Base-by-base conservation (phyloP, 306 rosid genomes). In the Biancaea sappan region DNA sequence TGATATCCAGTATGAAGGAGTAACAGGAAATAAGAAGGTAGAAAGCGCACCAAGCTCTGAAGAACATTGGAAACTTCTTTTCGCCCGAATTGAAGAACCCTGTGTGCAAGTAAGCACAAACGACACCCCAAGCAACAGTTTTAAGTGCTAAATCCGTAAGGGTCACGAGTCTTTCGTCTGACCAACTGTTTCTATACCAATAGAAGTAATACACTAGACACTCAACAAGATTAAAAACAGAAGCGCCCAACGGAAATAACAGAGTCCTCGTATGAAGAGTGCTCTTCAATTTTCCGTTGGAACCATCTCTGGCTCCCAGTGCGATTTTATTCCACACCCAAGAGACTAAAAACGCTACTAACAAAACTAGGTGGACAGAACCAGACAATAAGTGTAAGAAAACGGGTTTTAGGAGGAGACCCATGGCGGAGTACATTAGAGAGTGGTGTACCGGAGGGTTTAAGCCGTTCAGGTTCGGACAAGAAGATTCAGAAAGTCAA, bases 41-140 rank as follows among this genome's bases (percentile, higher is more conserved):
- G 66, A 86, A 72, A 7, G 47, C 77, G 19, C 79, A 86, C 90
- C 90, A 83, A 34, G 78, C 54, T 75, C 67, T 83, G 66, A 86
- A 72, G 41, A 86, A 57, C 9, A 57, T 69, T 0, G 85, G 70
- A 14, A 83, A 83, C 50, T 25, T 79, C 18, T 65, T 66, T 67
- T 54, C 69, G 14, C 75, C 58, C 1, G 79, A 59, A 66, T 66
- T 65, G 32, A 86, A 83, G 76, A 72, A 80, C 11, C 71, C 66
- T 11, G 76, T 51, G 1, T 16, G 58, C 64, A 83, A 57, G 66
- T 76, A 86, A 29, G 56, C 67, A 63, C 28, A 67, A 63, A 81
- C 62, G 32, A 59, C 71, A 22, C 82, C 82, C 82, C 90, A 86
- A 28, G 81, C 74, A 47, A 72, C 51, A 3, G 82, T 63, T 83